Evolutionary conservation across 805 yeast genomes (phyloP).

Genomic region (Candida anglica): DNA sequence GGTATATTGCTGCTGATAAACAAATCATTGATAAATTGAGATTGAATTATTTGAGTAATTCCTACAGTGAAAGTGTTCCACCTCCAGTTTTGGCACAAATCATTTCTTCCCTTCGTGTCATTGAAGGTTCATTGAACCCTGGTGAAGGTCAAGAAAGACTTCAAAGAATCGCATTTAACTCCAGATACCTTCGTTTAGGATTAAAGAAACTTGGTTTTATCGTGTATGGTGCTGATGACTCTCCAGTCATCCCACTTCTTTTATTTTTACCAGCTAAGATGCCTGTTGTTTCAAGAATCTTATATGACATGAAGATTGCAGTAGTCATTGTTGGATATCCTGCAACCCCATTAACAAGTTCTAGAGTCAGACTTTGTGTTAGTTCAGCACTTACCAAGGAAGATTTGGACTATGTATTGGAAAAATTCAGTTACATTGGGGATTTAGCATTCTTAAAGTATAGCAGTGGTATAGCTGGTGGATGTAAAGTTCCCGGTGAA

Average conservation of each 20-base stretch:
- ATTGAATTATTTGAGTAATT: constrained; percentile 65
- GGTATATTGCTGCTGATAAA: constrained; percentile 81
- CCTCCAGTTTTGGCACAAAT: constrained; percentile 92
- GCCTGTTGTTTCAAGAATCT: constrained; percentile 85
- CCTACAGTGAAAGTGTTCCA: constrained; percentile 82
- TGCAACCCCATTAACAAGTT: constrained; percentile 87
- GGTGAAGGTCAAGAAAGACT: constrained; percentile 92
- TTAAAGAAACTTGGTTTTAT: constrained; percentile 90
- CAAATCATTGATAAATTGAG: constrained; percentile 70
- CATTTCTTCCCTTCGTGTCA: constrained; percentile 70
- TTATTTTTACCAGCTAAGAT: constrained; percentile 88
- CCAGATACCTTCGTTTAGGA: constrained; percentile 88
- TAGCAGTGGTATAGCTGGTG: constrained; percentile 75
- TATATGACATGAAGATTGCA: constrained; percentile 78
- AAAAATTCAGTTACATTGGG: constrained; percentile 72
- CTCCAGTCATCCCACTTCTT: constrained; percentile 90
- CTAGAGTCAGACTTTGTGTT: constrained; percentile 90
- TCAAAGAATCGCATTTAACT: constrained; percentile 91
- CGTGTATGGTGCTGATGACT: constrained; percentile 91
- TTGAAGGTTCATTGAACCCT: constrained; percentile 78
- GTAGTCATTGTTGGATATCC: constrained; percentile 98
- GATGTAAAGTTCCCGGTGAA: constrained; percentile 48
- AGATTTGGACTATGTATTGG: constrained; percentile 79
- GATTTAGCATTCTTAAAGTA: constrained; percentile 71
- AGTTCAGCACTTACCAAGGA: constrained; percentile 89